Evolutionary conservation across 1,284 basidiomycete species (phyloP).

Genomic region (Coniferiporia sulphurascens): DNA sequence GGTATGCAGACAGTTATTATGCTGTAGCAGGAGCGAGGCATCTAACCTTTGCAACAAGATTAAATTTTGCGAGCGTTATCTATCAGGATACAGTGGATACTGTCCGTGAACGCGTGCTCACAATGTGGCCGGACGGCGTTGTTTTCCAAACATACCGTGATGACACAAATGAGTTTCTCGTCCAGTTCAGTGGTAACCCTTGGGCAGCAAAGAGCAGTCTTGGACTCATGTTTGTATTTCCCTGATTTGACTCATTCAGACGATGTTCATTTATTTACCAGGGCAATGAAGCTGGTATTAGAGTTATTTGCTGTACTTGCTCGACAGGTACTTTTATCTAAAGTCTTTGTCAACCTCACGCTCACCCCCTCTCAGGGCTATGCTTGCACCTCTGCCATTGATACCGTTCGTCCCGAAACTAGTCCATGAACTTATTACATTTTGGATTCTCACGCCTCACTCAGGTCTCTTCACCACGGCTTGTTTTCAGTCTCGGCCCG

Average conservation of each 20-base stretch:
- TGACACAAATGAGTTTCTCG: conserved; percentile 32
- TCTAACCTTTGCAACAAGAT: conserved; percentile 27
- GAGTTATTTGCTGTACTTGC: conserved; percentile 38
- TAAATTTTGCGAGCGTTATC: conserved; percentile 37
- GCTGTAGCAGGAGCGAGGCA: not conserved
- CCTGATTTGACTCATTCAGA: not conserved
- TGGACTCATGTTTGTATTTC: conserved; percentile 34
- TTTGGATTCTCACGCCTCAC: not conserved
- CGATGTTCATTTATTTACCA: conserved; percentile 19
- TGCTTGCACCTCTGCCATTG: conserved; percentile 55
- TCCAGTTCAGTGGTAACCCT: conserved; percentile 40
- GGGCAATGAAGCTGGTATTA: conserved; percentile 40
- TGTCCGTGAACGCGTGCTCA: conserved; percentile 37
- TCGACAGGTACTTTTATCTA: conserved; percentile 26
- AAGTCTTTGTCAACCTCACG: conserved; percentile 6
- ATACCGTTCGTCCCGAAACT: conserved; percentile 48
- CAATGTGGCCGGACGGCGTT: conserved; percentile 45
- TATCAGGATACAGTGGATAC: conserved; percentile 34
- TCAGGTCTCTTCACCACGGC: conserved; percentile 46
- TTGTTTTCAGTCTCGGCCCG: conserved; percentile 49
- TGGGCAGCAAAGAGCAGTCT: conserved; percentile 40
- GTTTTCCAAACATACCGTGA: conserved; percentile 26
- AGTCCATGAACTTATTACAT: not conserved
- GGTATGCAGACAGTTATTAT: not conserved
- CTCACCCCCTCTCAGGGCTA: conserved; percentile 34